Conservation (phyloP, 78 protist species). For the Isochrysis galbana region DNA sequence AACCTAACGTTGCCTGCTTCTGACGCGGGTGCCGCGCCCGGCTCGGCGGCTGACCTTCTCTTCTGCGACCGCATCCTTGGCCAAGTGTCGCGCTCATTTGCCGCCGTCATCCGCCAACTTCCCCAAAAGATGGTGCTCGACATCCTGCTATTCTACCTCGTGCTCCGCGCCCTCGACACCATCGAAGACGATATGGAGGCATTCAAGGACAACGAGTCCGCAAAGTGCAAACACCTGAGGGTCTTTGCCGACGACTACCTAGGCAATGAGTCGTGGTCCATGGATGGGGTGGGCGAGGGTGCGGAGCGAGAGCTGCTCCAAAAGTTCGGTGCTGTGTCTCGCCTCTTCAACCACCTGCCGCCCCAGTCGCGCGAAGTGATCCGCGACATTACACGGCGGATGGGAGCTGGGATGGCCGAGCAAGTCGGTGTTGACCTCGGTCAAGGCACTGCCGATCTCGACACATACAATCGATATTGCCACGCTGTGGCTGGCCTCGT, state of each 20-base stretch:
- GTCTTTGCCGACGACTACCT: conserved; percentile 50
- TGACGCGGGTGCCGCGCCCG: not conserved
- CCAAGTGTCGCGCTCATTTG: conserved; percentile 64
- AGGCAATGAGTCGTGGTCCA: conserved; percentile 38
- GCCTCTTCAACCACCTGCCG: conserved; percentile 31
- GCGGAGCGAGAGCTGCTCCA: conserved; percentile 71
- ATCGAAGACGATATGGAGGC: conserved; percentile 90
- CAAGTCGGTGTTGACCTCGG: conserved; percentile 27
- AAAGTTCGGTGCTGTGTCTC: conserved; percentile 58
- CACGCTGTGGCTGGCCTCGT: conserved; percentile 95
- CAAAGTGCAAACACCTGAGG: conserved; percentile 49
- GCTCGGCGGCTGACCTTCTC: not conserved
- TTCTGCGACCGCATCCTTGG: conserved; percentile 41
- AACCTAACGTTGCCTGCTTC: not conserved
- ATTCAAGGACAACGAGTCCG: conserved; percentile 34
- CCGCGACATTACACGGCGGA: conserved; percentile 76
- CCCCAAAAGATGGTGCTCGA: conserved; percentile 38
- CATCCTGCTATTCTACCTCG: conserved; percentile 89
- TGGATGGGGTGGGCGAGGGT: conserved; percentile 61
- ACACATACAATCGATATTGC: conserved; percentile 86
- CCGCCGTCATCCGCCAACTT: conserved; percentile 78
- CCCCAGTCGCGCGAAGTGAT: conserved; percentile 73
- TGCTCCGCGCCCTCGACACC: conserved; percentile 92
- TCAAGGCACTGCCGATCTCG: conserved; percentile 47
- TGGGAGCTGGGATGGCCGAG: conserved; percentile 89